Evolutionary conservation across 2,329 filamentous ascomycete genomes (phyloP), one percentile per base, ranked within the genome.

Genomic region (Conoideocrella luteorostrata): DNA sequence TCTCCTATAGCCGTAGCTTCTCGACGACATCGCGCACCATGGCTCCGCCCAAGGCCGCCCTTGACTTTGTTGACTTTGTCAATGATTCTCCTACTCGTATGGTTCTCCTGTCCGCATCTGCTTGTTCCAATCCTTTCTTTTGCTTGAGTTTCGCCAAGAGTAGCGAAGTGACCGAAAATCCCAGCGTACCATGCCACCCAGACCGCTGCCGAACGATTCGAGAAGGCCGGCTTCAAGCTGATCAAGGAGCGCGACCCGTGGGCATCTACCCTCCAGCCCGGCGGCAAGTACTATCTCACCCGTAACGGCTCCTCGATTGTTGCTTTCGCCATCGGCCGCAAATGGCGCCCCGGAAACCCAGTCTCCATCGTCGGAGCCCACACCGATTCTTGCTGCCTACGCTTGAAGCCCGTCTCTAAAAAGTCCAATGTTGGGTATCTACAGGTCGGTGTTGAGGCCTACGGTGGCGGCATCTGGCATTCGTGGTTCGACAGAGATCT

Each of bases 401-500:
- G 91, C 47, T 74, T 98, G 63, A 98, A 98, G 73, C 93, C 93
- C 11, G 84, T 95, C 33, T 95, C 88, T 60, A 95, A 91, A 69
- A 93, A 91, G 69, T 77, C 79, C 58, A 82, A 78, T 44, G 85
- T 86, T 51, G 91, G 91, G 11, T 98, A 93, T 65, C 68, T 96
- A 50, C 93, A 98, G 67, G 83, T 98, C 45, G 93, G 90, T 42
- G 91, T 96, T 41, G 93, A 98, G 72, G 91, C 88, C 2, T 98
- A 98, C 60, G 93, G 93, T 42, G 93, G 93, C 49, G 93, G 93
- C 44, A 83, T 97, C 58, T 97, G 91, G 91, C 90, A 96, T 66
- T 95, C 88, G 37, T 98, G 86, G 93, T 98, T 98, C 60, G 93
- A 98, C 64, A 83, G 93, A 40, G 93, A 98, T 63, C 71, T 98